phyloP scores from a whole-genome alignment of 257 asterid genomes.

The Nemophila menziesii region DNA sequence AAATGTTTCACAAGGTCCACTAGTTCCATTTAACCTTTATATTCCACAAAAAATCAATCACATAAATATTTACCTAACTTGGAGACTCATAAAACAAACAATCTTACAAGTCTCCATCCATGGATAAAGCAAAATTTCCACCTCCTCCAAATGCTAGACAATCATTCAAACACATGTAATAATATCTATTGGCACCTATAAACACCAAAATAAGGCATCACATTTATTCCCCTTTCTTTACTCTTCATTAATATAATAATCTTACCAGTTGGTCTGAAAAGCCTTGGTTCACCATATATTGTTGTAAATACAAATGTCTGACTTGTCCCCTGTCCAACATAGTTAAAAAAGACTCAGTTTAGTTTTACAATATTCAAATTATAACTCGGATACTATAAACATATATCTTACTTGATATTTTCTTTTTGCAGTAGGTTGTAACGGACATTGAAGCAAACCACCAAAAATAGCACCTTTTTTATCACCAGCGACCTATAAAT shows the following conservation, averaged over 20 bases:
- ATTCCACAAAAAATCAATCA: slow-evolving; percentile 1
- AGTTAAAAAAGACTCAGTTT: slow-evolving; percentile 1
- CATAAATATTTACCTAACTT: not conserved
- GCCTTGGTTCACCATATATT: slow-evolving; percentile 79
- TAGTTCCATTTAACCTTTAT: slow-evolving; percentile 77
- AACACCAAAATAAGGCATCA: not conserved
- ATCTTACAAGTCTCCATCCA: slow-evolving; percentile 83
- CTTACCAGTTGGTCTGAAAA: slow-evolving; percentile 90
- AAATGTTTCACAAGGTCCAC: slow-evolving; percentile 91
- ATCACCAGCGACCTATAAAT: slow-evolving; percentile 72
- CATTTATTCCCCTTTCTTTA: not conserved
- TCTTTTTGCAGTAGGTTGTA: slow-evolving; percentile 73
- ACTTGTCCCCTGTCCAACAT: slow-evolving; percentile 57
- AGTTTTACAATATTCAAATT: too few relatives aligned
- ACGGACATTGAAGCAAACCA: slow-evolving; percentile 87
- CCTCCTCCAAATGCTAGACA: slow-evolving; percentile 96
- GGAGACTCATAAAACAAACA: slow-evolving; percentile 6
- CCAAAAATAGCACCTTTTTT: slow-evolving; percentile 92
- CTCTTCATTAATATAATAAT: not conserved
- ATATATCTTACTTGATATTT: slow-evolving; percentile 55
- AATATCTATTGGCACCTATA: slow-evolving; percentile 84
- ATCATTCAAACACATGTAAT: slow-evolving; percentile 74
- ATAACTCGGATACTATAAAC: not conserved
- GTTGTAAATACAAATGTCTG: slow-evolving; percentile 92
- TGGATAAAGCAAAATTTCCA: slow-evolving; percentile 61